Evolutionary conservation across 257 asterid genomes (phyloP), one percentile per base, ranked within the genome.

Genomic region (Petunia secreta): DNA sequence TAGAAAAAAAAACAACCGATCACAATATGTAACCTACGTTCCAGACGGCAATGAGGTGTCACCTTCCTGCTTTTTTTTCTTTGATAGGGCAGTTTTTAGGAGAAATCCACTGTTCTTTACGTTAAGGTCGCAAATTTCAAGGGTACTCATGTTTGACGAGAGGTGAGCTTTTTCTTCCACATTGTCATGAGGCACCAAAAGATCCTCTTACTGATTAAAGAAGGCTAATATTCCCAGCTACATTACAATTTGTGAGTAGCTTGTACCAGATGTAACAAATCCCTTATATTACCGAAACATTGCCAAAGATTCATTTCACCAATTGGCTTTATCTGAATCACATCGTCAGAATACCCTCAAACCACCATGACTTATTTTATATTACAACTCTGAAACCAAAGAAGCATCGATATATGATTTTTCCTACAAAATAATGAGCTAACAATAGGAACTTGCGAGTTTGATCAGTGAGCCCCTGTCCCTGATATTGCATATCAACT

Each of bases 1-100:
- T 69, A 69, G 9, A 41, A 46, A 25, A 69, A 69, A 69, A 69
- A 69, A 69, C 58, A 69, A 69, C 25, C 25, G 76, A 46, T 69
- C 76, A 69, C 41, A 9, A 46, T 44, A 46, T 2, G 59, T 69
- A 46, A 65, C n/a, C 41, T 16, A 69, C 25, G 44, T 69, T 4
- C 44, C 9, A 43, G 57, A 68, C n/a, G 34, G 16, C 8, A 68
- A 44, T 46, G 9, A 9, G 2, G 41, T 2, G 16, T 69, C 57
- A 9, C n/a, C 58, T 69, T 8, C 16, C 46, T 50, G 25, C 25
- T 68, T 44, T 46, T 44, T 13, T 14, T 69, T 46, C 16, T 69
- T 5, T 0, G 76, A 44, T 16, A 8, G 4, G 40, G 8, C 39
- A 44, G 55, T 15, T 15, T 68, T n/a, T n/a, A 67, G 75, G 75